phyloP scores from a whole-genome alignment of 2,329 filamentous ascomycete genomes.

The Diplocarpon mali region DNA sequence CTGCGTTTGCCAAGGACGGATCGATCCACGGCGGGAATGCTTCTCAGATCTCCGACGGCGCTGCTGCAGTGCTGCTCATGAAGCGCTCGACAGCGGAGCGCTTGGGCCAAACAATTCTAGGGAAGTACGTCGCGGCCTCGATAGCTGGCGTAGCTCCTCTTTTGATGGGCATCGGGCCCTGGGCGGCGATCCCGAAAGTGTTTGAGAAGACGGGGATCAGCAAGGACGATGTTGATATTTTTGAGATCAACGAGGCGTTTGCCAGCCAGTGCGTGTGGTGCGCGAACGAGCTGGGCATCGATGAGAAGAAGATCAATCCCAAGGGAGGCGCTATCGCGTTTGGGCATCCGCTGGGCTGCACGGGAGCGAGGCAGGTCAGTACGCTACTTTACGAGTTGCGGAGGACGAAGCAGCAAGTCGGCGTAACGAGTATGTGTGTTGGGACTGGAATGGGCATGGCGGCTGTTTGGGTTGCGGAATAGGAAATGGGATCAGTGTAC shows the following conservation, averaged over 20 bases:
- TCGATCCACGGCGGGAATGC: constrained; percentile 95
- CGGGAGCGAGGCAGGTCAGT: constrained; percentile 84
- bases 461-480: constrained; percentile 91
- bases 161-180: constrained; percentile 92
- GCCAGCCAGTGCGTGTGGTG: constrained; percentile 93
- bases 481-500: constrained; percentile 26
- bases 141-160: constrained; percentile 84
- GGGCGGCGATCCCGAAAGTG: constrained; percentile 89
- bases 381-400: constrained; percentile 84
- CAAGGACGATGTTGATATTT: constrained; percentile 90
- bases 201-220: constrained; percentile 77
- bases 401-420: constrained; percentile 73
- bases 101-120: constrained; percentile 78
- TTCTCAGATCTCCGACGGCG: constrained; percentile 89
- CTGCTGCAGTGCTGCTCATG: constrained; percentile 92
- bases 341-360: constrained; percentile 89
- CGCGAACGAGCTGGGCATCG: constrained; percentile 74
- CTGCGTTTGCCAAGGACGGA: constrained; percentile 85
- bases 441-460: constrained; percentile 98
- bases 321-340: constrained; percentile 96
- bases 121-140: constrained; percentile 81
- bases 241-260: constrained; percentile 98
- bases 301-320: constrained; percentile 83
- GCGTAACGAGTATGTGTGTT: constrained; percentile 91
- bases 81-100: constrained; percentile 81